Evolutionary conservation across 306 rosid species (phyloP), one percentile per base, ranked within the genome.

Genomic region (Parietaria judaica): DNA sequence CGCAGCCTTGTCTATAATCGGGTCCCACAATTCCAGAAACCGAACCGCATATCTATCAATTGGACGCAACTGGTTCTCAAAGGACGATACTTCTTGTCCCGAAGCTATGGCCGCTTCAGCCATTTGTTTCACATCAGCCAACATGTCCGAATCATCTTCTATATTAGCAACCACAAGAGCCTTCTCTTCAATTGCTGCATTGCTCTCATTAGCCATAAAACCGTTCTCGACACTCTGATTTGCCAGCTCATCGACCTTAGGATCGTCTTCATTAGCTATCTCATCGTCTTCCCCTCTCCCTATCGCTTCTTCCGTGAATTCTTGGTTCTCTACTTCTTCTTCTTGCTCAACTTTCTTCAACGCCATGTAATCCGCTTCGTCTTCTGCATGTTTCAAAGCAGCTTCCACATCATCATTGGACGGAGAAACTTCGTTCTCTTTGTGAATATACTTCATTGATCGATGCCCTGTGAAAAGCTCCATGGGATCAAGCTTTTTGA

Each of bases 341-440:
- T 92, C 99, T 74, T 77, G 82, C 74, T 92, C 99, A 72, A 84
- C 94, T 82, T 72, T 88, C 88, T 88, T 88, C 69, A 88, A 74
- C 46, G 99, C 99, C 96, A 86, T 88, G 76, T 84, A 88, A 74
- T 92, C 99, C 38, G 94, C 99, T 81, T 92, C 99, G 79, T 92
- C 99, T 86, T 92, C 99, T 14, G 81, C 99, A 60, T 63, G 64
- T 76, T 88, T 88, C 45, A 92, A 76, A 66, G 99, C 99, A 74
- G 95, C 96, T 67, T 92, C 99, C 50, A 92, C 62, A 78, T 92
- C 99, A 6, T 79, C 96, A 74, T 75, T 92, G 53, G 95, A 84
- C 36, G 84, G 79, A 66, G 96, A 79, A 65, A 65, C 83, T 55
- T 88, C 99, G 62, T 57, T 71, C 36, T 72, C 74, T 70, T 66